phyloP scores from a whole-genome alignment of 441 rosid species.

The Viola pubescens region DNA sequence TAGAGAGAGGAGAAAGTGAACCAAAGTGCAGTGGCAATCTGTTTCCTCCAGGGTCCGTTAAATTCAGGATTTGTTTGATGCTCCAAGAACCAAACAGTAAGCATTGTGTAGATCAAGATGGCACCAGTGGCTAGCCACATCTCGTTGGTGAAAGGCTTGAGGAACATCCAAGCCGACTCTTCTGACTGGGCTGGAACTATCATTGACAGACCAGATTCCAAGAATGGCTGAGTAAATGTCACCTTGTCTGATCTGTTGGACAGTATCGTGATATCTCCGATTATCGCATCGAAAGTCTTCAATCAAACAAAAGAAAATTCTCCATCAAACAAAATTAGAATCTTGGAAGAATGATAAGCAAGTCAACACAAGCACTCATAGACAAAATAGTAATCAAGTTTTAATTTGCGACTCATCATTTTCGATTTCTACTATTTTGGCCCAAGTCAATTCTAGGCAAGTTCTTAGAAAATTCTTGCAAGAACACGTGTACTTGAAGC shows the following conservation, averaged over 20 bases:
- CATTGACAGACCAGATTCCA: slow-evolving; percentile 34
- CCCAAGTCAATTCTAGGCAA: no score
- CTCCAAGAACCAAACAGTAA: slow-evolving; percentile 36
- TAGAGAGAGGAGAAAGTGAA: slow-evolving; percentile 39
- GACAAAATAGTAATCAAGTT: no score
- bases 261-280: slow-evolving; percentile 37
- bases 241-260: slow-evolving; percentile 22
- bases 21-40: slow-evolving; percentile 27
- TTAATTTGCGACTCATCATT: no score
- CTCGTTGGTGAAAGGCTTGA: slow-evolving; percentile 30
- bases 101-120: slow-evolving; percentile 26
- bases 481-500: no score
- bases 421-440: no score
- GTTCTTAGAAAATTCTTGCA: no score
- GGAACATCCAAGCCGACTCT: slow-evolving; percentile 27
- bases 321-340: neutral
- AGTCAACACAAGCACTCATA: no score
- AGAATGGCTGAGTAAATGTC: slow-evolving; percentile 37
- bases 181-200: slow-evolving; percentile 21
- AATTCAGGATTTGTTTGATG: slow-evolving; percentile 26
- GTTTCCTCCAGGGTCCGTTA: slow-evolving; percentile 26
- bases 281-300: slow-evolving; percentile 26
- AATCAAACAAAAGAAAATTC: neutral
- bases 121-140: slow-evolving; percentile 29
- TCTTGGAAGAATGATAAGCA: no score